A percentile compares a stretch with the other conserved stretches of the same genome.
phyloP scores from a whole-genome alignment of 2,329 filamentous ascomycete genomes.

The Neurospora crassa region DNA sequence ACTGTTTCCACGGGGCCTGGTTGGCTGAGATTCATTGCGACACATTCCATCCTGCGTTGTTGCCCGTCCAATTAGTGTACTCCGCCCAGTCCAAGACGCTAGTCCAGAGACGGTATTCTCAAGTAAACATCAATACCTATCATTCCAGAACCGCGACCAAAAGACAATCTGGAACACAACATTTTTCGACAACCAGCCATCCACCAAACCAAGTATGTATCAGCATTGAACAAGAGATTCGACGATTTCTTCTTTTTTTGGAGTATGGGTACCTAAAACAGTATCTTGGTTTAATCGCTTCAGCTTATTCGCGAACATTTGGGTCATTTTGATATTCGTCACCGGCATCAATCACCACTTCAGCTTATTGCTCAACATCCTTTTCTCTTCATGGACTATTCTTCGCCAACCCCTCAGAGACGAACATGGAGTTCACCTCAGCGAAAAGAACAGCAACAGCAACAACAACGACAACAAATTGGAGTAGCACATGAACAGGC shows the following conservation, averaged over 20 bases:
- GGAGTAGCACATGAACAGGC: constrained; percentile 3
- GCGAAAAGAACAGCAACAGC: neutral
- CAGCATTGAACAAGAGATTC: neutral
- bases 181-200: neutral
- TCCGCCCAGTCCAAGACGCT: constrained; percentile 1
- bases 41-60: neutral
- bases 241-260: neutral
- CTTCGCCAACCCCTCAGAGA: neutral
- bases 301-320: neutral
- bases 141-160: constrained; percentile 1
- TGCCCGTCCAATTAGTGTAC: neutral
- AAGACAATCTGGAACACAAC: neutral
- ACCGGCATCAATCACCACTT: neutral
- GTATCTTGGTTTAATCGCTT: neutral
- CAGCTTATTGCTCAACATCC: neutral
- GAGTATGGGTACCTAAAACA: neutral
- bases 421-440: neutral
- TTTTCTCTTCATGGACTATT: neutral
- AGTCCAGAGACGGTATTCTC: constrained; percentile 3
- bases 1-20: neutral
- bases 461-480: neutral
- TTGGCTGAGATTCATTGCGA: neutral
- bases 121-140: constrained; percentile 7
- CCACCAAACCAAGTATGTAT: constrained; percentile 3
- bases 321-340: neutral